Evolutionary conservation across 2,329 filamentous ascomycete species (phyloP).

Genomic region (Pezicula rhizophila): DNA sequence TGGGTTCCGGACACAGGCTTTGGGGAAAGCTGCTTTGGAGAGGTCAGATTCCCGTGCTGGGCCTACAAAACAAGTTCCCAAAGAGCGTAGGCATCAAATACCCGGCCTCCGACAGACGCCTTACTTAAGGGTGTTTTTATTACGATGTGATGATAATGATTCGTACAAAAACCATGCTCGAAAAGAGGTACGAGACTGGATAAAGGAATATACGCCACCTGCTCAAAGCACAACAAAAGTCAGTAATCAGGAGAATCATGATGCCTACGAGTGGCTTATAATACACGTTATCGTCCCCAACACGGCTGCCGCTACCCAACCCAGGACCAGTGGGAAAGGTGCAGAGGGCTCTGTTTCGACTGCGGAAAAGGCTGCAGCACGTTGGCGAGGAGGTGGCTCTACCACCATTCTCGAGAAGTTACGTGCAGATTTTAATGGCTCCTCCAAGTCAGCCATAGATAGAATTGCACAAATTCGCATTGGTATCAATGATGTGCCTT

Average conservation of each 20-base stretch:
- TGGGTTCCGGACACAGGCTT: conserved; percentile 53
- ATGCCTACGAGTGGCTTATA: conserved; percentile 94
- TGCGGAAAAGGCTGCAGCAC: conserved; percentile 63
- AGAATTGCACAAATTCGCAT: conserved; percentile 82
- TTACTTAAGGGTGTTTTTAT: conserved; percentile 83
- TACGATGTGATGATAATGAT: conserved; percentile 94
- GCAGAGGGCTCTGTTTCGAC: conserved; percentile 44
- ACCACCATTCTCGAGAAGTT: conserved; percentile 86
- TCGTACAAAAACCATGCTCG: conserved; percentile 78
- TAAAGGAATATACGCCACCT: conserved; percentile 67
- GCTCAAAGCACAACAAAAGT: conserved; percentile 46
- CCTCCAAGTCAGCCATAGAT: conserved; percentile 65
- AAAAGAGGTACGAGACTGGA: conserved; percentile 81
- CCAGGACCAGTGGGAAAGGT: conserved; percentile 51
- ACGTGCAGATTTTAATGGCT: conserved; percentile 80
- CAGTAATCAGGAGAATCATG: conserved; percentile 81
- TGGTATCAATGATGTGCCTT: conserved; percentile 61
- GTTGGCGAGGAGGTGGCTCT: conserved; percentile 72
- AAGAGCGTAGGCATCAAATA: conserved; percentile 81
- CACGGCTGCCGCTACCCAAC: conserved; percentile 72
- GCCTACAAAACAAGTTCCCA: conserved; percentile 25
- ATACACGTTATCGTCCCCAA: conserved; percentile 89
- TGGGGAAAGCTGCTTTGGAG: conserved; percentile 33
- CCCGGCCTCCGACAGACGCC: conserved; percentile 88
- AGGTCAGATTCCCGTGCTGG: conserved; percentile 17